Evolutionary conservation across 2,329 filamentous ascomycete genomes (phyloP), one percentile per base, ranked within the genome.

Genomic region (Ophiocordyceps camponoti-rufipedis): DNA sequence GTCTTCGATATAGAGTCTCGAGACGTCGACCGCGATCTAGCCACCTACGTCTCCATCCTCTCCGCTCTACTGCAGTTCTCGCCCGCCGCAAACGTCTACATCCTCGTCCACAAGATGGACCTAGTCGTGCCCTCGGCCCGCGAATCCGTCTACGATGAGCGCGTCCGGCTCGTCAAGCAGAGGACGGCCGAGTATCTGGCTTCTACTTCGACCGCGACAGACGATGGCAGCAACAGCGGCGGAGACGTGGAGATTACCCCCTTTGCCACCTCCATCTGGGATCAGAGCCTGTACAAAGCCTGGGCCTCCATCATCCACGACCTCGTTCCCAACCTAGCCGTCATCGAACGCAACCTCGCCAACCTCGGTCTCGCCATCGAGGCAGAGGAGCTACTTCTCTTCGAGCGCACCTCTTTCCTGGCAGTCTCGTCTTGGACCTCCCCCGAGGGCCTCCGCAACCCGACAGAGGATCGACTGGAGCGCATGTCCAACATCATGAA

Each of bases 241-340:
- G 35, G 18, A 7, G 10, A 10, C 5, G 50, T 94, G 59, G 75
- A 80, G 51, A 73, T 95, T 49, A 85, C 85, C 48, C 87, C 88
- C 48, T 96, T 94, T 60, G 85, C 87, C 10, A 96, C 89, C 31
- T 94, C 85, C 46, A 98, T 98, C 58, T 98, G 91, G 91, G 91
- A 98, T 58, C 91, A 98, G 67, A 93, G 84, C 46, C 70, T 98
- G 35, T 98, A 96, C 71, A 94, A 94, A 63, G 91, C 91, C 1
- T 98, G 91, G 91, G 91, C 91, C 0, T 85, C 85, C 59, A 95
- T 98, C 55, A 95, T 98, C 49, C 91, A 98, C 69, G 88, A 89
- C 58, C 73, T 98, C 42, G 91, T 96, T n/a, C 91, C 91, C 4
- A 96, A 96, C 56, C 75, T 95, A 1, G 71, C 79, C 16, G 76